These are phyloP conservation scores for Seminavis robusta DNA, from an alignment of 108 stramenopile genomes.

Conservation along the genomic window DNA sequence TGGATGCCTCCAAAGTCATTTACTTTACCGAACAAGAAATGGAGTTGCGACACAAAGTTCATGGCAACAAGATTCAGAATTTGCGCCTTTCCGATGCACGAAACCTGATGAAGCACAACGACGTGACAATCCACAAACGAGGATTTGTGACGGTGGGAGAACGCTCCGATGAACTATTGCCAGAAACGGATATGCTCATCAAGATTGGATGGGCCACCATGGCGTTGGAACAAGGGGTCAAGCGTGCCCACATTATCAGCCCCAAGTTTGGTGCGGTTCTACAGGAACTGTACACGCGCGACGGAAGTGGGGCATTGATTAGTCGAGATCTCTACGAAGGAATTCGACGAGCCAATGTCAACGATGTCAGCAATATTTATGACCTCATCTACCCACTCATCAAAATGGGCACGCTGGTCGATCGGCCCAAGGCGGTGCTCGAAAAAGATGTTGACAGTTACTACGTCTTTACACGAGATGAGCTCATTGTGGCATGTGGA, in stretches of 20 bases:
- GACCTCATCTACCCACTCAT: slow-evolving; percentile 88
- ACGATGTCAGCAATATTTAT: slow-evolving; percentile 78
- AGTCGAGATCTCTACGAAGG: slow-evolving; percentile 94
- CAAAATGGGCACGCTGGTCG: slow-evolving; percentile 76
- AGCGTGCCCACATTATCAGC: slow-evolving; percentile 84
- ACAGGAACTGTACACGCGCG: slow-evolving; percentile 95
- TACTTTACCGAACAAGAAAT: slow-evolving; percentile 69
- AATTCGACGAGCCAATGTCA: slow-evolving; percentile 79
- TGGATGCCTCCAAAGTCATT: slow-evolving; percentile 86
- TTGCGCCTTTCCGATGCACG: slow-evolving; percentile 75
- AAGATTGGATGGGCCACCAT: slow-evolving; percentile 77
- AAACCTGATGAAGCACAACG: slow-evolving; percentile 57
- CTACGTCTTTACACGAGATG: slow-evolving; percentile 90
- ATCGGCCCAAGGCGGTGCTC: slow-evolving; percentile 68
- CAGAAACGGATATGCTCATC: slow-evolving; percentile 46
- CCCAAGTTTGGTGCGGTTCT: slow-evolving; percentile 81
- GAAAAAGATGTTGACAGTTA: slow-evolving; percentile 81
- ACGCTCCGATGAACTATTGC: slow-evolving; percentile 26
- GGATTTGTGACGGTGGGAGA: slow-evolving; percentile 41
- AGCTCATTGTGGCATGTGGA: slow-evolving; percentile 83
- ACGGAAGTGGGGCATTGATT: slow-evolving; percentile 91
- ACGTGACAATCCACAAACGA: slow-evolving; percentile 56
- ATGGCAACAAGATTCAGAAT: slow-evolving; percentile 71
- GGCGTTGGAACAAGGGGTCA: slow-evolving; percentile 84
- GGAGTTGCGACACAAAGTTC: slow-evolving; percentile 48